Base-by-base conservation (phyloP, 2,329 filamentous ascomycete species). In the Aureobasidium lini region DNA sequence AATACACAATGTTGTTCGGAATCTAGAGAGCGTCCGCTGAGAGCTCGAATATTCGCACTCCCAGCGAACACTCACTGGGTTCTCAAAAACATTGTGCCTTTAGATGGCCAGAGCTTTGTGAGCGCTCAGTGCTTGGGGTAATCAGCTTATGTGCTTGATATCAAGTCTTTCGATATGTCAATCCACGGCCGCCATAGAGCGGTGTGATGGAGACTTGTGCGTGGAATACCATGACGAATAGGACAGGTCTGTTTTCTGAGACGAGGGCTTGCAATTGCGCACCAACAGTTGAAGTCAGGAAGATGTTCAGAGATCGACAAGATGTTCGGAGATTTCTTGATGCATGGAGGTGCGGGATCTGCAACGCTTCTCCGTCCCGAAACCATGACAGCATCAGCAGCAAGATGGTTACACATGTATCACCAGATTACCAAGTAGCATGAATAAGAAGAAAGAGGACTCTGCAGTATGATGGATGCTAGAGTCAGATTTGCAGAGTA, bases 321-420 rank as follows among this genome's bases (percentile, higher is more conserved):
- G 36, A 52, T 23, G 16, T 54, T 54, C 50, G 50, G 50, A 54
- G 50, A 54, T 54, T 54, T 54, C 50, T 54, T 54, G 50, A 54
- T 42, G 37, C 36, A 53, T 42, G 37, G 23, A 53, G 23, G 10
- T 40, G 47, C 32, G 47, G 32, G 49, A 53, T 53, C 49, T 42
- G 49, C 50, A 54, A 54, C 28, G 50, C 50, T 42, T 43, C 39
- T 54, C 50, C 50, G 50, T 43, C 6, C 50, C 28, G 50, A 18
- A 54, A 54, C 10, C 36, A 52, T 40, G 48, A 40, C 36, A 36
- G 39, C 39, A 43, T 42, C 50, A 28, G 28, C 34, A 15, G 39
- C 39, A 7, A 42, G 1, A 28, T 49, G 49, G 50, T 42, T 34
- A 29, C 50, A 54, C 50, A 34, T 1, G n/a, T 34, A 34, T 42